These are phyloP conservation scores for Ascoidea tarda DNA, from an alignment of 805 yeast genomes.

Conservation along the genomic window DNA sequence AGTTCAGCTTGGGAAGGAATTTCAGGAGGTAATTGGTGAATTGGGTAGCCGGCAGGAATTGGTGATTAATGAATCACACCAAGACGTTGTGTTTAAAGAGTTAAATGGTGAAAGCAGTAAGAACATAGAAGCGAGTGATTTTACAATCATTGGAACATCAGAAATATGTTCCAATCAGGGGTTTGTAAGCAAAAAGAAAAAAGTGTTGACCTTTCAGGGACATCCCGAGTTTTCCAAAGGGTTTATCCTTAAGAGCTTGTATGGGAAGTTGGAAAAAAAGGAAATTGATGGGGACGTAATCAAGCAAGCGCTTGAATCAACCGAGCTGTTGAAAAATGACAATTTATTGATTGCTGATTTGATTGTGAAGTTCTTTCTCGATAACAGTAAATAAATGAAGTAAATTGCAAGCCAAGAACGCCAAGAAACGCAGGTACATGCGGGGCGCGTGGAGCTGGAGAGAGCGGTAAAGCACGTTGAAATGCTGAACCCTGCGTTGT, in stretches of 20 bases:
- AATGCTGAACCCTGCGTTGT: too few species aligned
- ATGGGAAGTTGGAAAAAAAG: slow-evolving; percentile 11
- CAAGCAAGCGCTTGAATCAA: slow-evolving; percentile 18
- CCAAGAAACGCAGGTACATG: too few species aligned
- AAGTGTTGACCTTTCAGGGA: slow-evolving; percentile 65
- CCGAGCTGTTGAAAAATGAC: slow-evolving; percentile 23
- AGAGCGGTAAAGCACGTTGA: too few species aligned
- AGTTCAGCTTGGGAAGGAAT: slow-evolving; percentile 30
- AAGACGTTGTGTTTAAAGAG: slow-evolving; percentile 35
- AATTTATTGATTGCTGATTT: slow-evolving; percentile 24
- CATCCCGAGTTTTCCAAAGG: slow-evolving; percentile 67
- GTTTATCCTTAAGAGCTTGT: slow-evolving; percentile 14
- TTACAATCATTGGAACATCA: slow-evolving; percentile 33
- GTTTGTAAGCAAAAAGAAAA: slow-evolving; percentile 29
- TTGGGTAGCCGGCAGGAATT: slow-evolving; percentile 6
- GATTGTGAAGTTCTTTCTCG: slow-evolving; percentile 20
- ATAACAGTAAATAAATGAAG: too few species aligned
- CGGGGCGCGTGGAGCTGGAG: too few species aligned
- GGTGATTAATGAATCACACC: slow-evolving; percentile 40
- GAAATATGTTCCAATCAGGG: slow-evolving; percentile 54
- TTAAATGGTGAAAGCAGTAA: slow-evolving; percentile 18
- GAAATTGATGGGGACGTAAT: slow-evolving; percentile 16
- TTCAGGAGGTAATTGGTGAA: slow-evolving; percentile 6
- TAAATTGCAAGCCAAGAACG: too few species aligned
- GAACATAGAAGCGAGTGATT: slow-evolving; percentile 11